Base-by-base conservation (phyloP, 1,284 basidiomycete species). In the Pascua guehoae region DNA sequence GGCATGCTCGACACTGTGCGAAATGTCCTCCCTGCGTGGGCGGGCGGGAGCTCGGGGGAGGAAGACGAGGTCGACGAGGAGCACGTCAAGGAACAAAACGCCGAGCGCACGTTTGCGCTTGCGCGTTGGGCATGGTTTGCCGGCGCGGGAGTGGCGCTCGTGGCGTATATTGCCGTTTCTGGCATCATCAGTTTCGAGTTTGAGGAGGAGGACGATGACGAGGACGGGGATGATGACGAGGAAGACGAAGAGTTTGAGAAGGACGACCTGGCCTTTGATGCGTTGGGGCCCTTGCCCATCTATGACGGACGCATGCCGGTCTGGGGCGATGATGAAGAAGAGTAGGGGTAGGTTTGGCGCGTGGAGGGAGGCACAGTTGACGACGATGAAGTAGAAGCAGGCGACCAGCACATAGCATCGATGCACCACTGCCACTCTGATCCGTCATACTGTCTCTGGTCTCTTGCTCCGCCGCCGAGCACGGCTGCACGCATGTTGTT, bases 331-430 rank as follows among this genome's bases (percentile, higher is more conserved):
- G 55, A 48, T 9, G 55, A 56, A 32, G 55, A 56, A 32, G 24
- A 32, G 24, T 7, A 7, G 24, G 24, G 7, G 4, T 32, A 32
- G 24, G 24, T 7, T 32, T 32, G 24, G 24, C 3, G 24, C 36
- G 41, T 15, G 43, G 67, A 72, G 41, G 45, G 78, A 78, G 77
- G 77, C 76, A 44, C 68, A 71, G 58, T 73, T 79, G 70, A 76
- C 76, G 61, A 76, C 78, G 62, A 66, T 69, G 70, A 76, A 79
- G 74, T 73, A 75, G 45, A 76, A 68, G 75, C 74, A 78, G 70
- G 24, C 24, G 24, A 32, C 3, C 24, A 32, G 24, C 24, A 32
- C 24, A 32, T 32, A 32, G 24, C 24, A 32, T 32, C 24, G 24
- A 32, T 32, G 24, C 24, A 32, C 24, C 24, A 32, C 24, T 32